A percentile compares a stretch with the other conserved stretches of the same genome.
These are phyloP conservation scores for Echeveria elegans DNA, from an alignment of 164 flowering plant genomes.

Conservation along the genomic window DNA sequence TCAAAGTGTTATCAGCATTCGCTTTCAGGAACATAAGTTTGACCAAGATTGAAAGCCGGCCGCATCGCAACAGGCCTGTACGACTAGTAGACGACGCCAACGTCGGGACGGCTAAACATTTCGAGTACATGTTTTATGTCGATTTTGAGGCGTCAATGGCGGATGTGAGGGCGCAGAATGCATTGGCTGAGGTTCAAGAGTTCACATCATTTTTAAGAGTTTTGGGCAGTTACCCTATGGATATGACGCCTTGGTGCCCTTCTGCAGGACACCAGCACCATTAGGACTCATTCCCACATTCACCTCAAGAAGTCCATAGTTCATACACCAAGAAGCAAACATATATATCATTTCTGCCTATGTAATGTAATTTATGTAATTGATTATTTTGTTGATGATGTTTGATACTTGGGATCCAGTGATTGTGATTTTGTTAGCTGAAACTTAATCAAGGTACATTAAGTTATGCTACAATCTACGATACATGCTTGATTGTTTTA, in stretches of 20 bases:
- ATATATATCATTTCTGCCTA: background rate
- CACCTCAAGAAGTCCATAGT: background rate
- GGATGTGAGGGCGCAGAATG: conserved; percentile 61
- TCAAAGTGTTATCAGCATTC: conserved; percentile 66
- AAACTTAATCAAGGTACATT: too few species aligned
- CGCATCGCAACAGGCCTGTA: conserved; percentile 59
- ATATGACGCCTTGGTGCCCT: conserved; percentile 56
- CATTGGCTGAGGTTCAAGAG: conserved; percentile 65
- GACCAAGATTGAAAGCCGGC: conserved; percentile 69
- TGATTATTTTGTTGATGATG: conserved; percentile 2
- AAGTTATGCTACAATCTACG: too few species aligned
- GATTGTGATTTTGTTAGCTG: too few species aligned
- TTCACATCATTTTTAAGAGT: conserved; percentile 64
- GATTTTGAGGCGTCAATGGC: conserved; percentile 79
- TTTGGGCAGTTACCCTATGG: conserved; percentile 70
- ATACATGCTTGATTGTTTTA: too few species aligned
- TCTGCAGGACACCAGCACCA: conserved; percentile 2
- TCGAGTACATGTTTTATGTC: conserved; percentile 65
- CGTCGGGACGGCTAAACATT: conserved; percentile 61
- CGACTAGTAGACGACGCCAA: conserved; percentile 55
- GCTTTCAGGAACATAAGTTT: conserved; percentile 58
- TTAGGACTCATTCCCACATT: too few species aligned
- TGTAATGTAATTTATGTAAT: background rate
- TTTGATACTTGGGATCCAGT: background rate
- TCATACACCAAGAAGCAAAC: background rate